These are phyloP conservation scores for Digitaria exilis DNA, from an alignment of 202 grass and related monocot species.

Conservation along the genomic window DNA sequence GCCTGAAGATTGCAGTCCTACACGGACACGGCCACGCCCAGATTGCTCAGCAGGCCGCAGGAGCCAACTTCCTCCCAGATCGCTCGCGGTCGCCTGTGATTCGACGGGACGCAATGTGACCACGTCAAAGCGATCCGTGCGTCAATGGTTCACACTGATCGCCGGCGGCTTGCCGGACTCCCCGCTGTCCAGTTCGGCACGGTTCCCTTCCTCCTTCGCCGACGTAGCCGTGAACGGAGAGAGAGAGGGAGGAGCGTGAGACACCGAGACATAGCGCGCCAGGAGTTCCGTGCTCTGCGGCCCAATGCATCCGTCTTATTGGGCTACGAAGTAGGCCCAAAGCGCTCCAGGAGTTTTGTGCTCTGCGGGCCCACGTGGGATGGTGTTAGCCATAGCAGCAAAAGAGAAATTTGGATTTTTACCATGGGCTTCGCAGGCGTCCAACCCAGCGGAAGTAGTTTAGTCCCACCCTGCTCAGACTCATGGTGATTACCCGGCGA, in stretches of 20 bases:
- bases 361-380: not conserved
- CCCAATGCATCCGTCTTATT: not conserved
- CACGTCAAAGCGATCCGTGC: not conserved
- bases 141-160: constrained; percentile 16
- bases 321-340: not conserved
- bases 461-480: not conserved
- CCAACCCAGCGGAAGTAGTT: not conserved
- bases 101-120: constrained; percentile 14
- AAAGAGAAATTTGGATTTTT: too few relatives aligned
- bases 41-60: not conserved
- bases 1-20: not conserved
- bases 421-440: too few relatives aligned
- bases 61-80: constrained; percentile 42
- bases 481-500: not conserved
- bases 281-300: too few relatives aligned
- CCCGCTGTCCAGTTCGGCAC: not conserved
- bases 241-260: too few relatives aligned
- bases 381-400: too few relatives aligned
- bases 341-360: not conserved
- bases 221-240: too few relatives aligned
- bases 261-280: too few relatives aligned
- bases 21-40: too few relatives aligned
- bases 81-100: not conserved
- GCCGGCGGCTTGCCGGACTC: too few relatives aligned
- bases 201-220: constrained; percentile 3